phyloP scores from a whole-genome alignment of 305 asterid species.

The Solanum chacoense region DNA sequence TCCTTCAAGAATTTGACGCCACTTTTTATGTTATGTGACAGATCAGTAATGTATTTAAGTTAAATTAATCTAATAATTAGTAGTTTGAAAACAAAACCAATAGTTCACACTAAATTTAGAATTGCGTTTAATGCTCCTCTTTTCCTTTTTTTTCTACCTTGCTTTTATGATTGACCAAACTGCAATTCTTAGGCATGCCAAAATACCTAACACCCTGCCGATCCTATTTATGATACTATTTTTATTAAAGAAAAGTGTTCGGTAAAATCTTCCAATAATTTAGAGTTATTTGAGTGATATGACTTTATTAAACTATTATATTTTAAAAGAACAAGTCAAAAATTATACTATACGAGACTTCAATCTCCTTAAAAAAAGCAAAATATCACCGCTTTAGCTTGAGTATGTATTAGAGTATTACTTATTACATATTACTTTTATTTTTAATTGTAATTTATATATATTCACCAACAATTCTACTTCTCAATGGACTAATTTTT shows the following conservation, averaged over 20 bases:
- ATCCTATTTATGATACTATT: neutral
- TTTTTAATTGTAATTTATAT: too few species aligned
- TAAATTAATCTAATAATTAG: too few species aligned
- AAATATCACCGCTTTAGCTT: neutral
- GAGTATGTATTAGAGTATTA: too few species aligned
- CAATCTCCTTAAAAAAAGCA: neutral
- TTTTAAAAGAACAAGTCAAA: too few species aligned
- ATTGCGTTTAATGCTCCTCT: neutral
- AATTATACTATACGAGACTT: neutral
- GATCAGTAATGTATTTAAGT: rapidly evolving
- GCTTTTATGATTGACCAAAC: neutral
- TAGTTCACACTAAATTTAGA: neutral
- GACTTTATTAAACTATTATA: too few species aligned
- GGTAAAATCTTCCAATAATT: neutral
- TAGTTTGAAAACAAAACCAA: too few species aligned
- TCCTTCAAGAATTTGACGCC: too few species aligned
- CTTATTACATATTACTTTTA: too few species aligned
- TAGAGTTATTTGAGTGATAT: neutral
- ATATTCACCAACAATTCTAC: neutral
- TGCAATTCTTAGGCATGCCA: neutral
- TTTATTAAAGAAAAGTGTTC: neutral
- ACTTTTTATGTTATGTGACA: neutral
- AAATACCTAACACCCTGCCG: neutral
- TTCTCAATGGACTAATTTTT: neutral
- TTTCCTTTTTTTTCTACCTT: too few species aligned